Evolutionary conservation across 2,329 filamentous ascomycete species (phyloP).

Genomic region (Talaromyces sp.): DNA sequence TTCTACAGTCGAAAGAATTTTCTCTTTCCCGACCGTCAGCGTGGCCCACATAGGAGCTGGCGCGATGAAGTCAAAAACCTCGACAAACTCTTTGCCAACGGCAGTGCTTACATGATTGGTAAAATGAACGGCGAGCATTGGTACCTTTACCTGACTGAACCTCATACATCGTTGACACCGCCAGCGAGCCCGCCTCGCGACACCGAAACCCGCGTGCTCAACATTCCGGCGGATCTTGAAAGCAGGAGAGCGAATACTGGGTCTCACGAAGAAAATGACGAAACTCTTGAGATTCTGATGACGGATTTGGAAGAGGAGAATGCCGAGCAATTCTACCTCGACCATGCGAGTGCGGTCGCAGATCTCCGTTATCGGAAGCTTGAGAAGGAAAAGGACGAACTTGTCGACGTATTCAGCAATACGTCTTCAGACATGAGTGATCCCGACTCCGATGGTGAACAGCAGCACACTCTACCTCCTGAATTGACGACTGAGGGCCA

Average conservation of each 20-base stretch:
- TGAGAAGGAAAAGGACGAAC: conserved; percentile 60
- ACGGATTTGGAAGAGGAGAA: conserved; percentile 66
- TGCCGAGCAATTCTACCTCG: conserved; percentile 68
- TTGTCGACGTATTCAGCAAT: conserved; percentile 75
- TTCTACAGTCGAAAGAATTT: conserved; percentile 99
- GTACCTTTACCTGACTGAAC: conserved; percentile 96
- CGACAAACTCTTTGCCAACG: conserved; percentile 85
- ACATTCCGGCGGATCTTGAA: conserved; percentile 47
- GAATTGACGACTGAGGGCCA: conserved; percentile 90
- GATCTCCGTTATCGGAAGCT: conserved; percentile 74
- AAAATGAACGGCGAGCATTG: conserved; percentile 99
- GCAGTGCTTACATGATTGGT: conserved; percentile 98
- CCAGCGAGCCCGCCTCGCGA: conserved; percentile 68
- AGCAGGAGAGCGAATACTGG: conserved; percentile 21
- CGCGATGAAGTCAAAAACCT: conserved; percentile 90
- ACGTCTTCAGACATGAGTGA: conserved; percentile 63
- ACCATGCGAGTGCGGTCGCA: conserved; percentile 85
- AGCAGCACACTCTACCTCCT: conserved; percentile 56
- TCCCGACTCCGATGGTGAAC: conserved; percentile 51
- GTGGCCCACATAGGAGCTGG: conserved; percentile 94
- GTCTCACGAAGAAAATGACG: conserved; percentile 43
- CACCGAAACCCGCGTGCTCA: conserved; percentile 60
- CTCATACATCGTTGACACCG: conserved; percentile 74
- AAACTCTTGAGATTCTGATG: conserved; percentile 64
- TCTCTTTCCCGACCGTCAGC: conserved; percentile 90